These are phyloP conservation scores for Debaryomyces subglobosus DNA, from an alignment of 1,139 yeast species.

Conservation along the genomic window DNA sequence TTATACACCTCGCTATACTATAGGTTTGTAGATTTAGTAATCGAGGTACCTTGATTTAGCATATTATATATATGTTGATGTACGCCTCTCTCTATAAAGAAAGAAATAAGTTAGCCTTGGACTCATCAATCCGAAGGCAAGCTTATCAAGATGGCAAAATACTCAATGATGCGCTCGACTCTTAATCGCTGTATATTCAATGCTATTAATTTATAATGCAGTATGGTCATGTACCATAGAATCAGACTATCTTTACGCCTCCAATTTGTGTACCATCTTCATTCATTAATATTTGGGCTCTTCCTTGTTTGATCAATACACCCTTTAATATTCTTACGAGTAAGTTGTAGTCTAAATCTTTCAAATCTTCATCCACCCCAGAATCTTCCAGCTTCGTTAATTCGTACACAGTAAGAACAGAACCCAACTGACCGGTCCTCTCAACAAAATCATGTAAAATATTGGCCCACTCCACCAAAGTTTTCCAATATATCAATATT, in stretches of 20 bases:
- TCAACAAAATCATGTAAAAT: constrained; percentile 53
- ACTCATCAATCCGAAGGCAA: constrained; percentile 1
- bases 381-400: constrained; percentile 66
- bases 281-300: constrained; percentile 65
- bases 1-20: constrained; percentile 28
- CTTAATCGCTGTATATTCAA: neutral
- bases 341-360: constrained; percentile 61
- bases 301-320: constrained; percentile 64
- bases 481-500: constrained; percentile 67
- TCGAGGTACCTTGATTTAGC: constrained; percentile 14
- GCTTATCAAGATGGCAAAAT: constrained; percentile 7
- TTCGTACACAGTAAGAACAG: constrained; percentile 83
- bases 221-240: neutral
- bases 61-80: neutral
- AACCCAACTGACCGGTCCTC: constrained; percentile 73
- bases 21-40: neutral
- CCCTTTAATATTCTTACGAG: constrained; percentile 57
- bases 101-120: constrained; percentile 2
- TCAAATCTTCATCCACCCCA: constrained; percentile 58
- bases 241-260: constrained; percentile 65
- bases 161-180: neutral
- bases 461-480: constrained; percentile 78
- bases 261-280: constrained; percentile 57
- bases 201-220: neutral
- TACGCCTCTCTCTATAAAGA: constrained; percentile 2